These are phyloP conservation scores for Emiliania huxleyi DNA, from an alignment of 78 protist species.

Conservation along the genomic window DNA sequence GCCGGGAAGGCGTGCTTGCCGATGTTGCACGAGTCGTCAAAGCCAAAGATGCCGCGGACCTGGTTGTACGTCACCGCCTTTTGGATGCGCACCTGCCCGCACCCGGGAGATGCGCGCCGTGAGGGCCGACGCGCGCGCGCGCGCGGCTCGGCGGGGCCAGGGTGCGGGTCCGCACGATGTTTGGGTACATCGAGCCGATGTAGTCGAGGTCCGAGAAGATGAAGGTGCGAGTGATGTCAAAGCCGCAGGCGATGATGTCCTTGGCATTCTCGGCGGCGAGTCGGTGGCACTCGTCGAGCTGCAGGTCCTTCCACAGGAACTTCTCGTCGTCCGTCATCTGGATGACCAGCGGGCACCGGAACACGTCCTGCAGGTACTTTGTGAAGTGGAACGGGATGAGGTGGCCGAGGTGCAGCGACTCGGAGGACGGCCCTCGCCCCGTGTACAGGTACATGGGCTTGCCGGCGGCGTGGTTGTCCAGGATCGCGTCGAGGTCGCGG, in stretches of 20 bases:
- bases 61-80: slow-evolving; percentile 65
- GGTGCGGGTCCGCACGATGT: too few species aligned
- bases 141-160: too few species aligned
- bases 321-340: slow-evolving; percentile 99
- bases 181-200: slow-evolving; percentile 69
- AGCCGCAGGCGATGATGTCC: slow-evolving; percentile 99
- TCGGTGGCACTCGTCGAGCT: slow-evolving; percentile 70
- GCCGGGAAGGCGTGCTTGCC: slow-evolving; percentile 95
- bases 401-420: slow-evolving; percentile 96
- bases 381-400: slow-evolving; percentile 95
- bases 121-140: too few species aligned
- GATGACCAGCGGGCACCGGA: slow-evolving; percentile 86
- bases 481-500: slow-evolving; percentile 39
- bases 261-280: slow-evolving; percentile 78
- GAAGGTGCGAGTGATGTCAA: slow-evolving; percentile 93
- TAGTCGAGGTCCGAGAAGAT: slow-evolving; percentile 95
- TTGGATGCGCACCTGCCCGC: too few species aligned
- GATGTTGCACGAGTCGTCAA: slow-evolving; percentile 32
- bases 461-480: slow-evolving; percentile 73
- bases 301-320: slow-evolving; percentile 77
- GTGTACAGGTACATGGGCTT: slow-evolving; percentile 97
- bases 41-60: slow-evolving; percentile 36
- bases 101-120: too few species aligned
- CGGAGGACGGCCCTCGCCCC: slow-evolving; percentile 98
- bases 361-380: slow-evolving; percentile 79